phyloP scores from a whole-genome alignment of 495 filamentous ascomycete species.

The Xylaria castorea region DNA sequence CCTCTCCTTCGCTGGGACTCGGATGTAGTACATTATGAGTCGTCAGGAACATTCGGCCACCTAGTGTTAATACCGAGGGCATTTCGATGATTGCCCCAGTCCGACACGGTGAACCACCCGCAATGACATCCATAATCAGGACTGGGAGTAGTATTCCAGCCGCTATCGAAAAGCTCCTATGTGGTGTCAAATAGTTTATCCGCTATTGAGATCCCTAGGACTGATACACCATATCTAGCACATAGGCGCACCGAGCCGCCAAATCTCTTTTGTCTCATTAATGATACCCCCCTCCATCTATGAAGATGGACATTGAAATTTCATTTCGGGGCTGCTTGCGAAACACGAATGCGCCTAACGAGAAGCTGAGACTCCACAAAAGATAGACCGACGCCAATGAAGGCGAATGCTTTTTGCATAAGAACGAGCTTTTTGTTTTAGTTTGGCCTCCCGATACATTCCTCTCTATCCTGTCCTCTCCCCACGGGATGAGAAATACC shows the following conservation, averaged over 20 bases:
- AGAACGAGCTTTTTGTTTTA: not conserved
- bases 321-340: not conserved
- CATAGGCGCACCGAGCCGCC: slow-evolving; percentile 9
- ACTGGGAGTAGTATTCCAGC: not conserved
- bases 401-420: not conserved
- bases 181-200: not conserved
- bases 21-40: slow-evolving; percentile 36
- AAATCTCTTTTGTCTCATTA: slow-evolving; percentile 11
- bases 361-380: not conserved
- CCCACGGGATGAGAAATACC: not conserved
- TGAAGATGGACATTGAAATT: slow-evolving; percentile 3
- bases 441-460: not conserved
- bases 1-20: slow-evolving; percentile 33
- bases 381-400: not conserved
- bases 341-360: not conserved
- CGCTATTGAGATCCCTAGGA: not conserved
- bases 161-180: not conserved
- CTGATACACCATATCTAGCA: slow-evolving; percentile 2
- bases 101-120: not conserved
- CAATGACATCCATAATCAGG: not conserved
- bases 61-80: not conserved
- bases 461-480: not conserved
- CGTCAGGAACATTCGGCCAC: not conserved
- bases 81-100: not conserved
- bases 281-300: slow-evolving; percentile 19